phyloP scores from a whole-genome alignment of 441 rosid species.

The Erysimum cheiri region DNA sequence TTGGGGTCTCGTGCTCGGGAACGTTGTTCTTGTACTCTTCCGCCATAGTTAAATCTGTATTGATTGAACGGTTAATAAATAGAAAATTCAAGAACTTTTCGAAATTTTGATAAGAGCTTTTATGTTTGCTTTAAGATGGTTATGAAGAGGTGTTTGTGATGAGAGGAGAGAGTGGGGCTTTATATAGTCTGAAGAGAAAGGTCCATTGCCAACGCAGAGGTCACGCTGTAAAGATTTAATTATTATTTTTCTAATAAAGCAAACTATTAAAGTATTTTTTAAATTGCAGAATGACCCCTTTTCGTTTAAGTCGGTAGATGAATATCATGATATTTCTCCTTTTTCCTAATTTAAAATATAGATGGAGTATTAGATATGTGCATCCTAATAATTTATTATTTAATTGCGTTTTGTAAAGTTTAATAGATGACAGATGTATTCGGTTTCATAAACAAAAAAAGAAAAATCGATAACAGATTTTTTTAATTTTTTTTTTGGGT shows the following conservation, averaged over 20 bases:
- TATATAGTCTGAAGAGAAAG: slow-evolving; percentile 37
- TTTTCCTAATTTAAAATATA: background rate
- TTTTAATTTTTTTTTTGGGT: too few species aligned
- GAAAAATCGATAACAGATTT: background rate
- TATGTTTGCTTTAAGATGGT: background rate
- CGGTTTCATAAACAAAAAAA: too few species aligned
- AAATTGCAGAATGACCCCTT: slow-evolving; percentile 16
- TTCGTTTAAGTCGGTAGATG: slow-evolving; percentile 30
- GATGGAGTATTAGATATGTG: background rate
- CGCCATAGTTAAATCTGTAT: slow-evolving; percentile 33
- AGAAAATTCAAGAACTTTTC: background rate
- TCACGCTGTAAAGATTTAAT: slow-evolving; percentile 38
- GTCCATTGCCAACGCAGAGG: slow-evolving; percentile 43
- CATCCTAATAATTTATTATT: slow-evolving; percentile 8
- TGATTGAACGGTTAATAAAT: background rate
- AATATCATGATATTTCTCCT: slow-evolving; percentile 6
- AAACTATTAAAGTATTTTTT: background rate
- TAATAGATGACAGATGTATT: too few species aligned
- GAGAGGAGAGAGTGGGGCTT: slow-evolving; percentile 38
- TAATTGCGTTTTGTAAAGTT: background rate
- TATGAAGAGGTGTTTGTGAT: slow-evolving; percentile 1
- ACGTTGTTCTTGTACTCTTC: slow-evolving; percentile 44
- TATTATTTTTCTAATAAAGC: slow-evolving; percentile 4
- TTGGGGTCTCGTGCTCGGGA: slow-evolving; percentile 40
- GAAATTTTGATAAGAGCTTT: background rate